These are phyloP conservation scores for Cicer cuneatum DNA, from an alignment of 306 rosid genomes.

Conservation along the genomic window DNA sequence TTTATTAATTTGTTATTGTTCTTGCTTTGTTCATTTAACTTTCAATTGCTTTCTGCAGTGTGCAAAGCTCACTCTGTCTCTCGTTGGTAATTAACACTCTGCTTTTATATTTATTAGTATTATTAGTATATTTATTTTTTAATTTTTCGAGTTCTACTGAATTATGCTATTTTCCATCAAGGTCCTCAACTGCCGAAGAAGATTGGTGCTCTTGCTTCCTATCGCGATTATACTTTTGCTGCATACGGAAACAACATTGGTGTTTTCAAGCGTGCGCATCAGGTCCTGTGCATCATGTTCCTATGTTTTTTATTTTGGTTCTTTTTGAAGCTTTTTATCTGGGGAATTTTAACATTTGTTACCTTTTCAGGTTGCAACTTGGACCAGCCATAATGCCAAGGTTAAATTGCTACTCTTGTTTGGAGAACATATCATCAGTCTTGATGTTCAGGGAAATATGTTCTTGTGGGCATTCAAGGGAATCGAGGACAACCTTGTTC, in stretches of 20 bases:
- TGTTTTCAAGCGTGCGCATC: conserved; percentile 81
- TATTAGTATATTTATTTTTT: background rate
- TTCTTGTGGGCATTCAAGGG: conserved; percentile 86
- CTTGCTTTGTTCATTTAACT: background rate
- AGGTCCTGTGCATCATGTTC: conserved; percentile 52
- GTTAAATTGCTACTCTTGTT: conserved; percentile 73
- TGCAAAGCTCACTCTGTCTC: conserved; percentile 79
- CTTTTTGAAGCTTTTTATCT: background rate
- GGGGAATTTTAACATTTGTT: conserved; percentile 21
- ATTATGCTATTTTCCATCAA: conserved; percentile 40
- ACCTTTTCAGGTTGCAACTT: conserved; percentile 69
- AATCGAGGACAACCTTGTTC: conserved; percentile 59
- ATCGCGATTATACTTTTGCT: conserved; percentile 80
- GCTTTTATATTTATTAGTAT: background rate
- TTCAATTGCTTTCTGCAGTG: conserved; percentile 58
- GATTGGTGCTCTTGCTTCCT: conserved; percentile 87
- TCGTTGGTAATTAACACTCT: conserved; percentile 59
- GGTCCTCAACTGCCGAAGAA: conserved; percentile 89
- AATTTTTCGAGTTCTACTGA: background rate
- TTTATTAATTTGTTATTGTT: background rate
- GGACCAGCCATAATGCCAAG: conserved; percentile 76
- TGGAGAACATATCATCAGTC: conserved; percentile 80
- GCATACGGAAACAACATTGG: conserved; percentile 73
- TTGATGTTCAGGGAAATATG: conserved; percentile 67
- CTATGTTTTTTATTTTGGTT: background rate